A percentile compares a stretch with the other conserved stretches of the same genome.
Evolutionary conservation across 2,329 filamentous ascomycete species (phyloP).

Genomic region (Alternaria sp.): DNA sequence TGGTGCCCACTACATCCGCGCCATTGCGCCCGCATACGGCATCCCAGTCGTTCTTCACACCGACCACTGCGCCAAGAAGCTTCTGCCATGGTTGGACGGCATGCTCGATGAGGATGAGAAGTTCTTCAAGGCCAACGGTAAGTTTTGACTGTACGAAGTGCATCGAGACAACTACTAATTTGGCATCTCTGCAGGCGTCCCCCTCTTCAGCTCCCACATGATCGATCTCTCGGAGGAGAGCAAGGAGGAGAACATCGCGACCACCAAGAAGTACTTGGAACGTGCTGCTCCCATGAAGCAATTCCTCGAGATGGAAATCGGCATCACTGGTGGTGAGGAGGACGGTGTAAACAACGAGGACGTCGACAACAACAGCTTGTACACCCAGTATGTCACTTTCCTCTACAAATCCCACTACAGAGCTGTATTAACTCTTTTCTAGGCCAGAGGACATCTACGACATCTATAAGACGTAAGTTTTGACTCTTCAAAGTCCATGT

Average conservation of each 20-base stretch:
- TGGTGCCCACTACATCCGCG: slow-evolving; percentile 85
- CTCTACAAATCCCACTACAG: background rate
- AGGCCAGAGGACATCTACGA: slow-evolving; percentile 39
- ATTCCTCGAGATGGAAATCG: slow-evolving; percentile 98
- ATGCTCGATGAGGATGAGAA: slow-evolving; percentile 85
- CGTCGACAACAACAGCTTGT: slow-evolving; percentile 78
- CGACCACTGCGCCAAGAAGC: slow-evolving; percentile 65
- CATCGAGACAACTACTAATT: slow-evolving; percentile 63
- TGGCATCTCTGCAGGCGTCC: slow-evolving; percentile 71
- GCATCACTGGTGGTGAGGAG: slow-evolving; percentile 86
- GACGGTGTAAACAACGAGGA: slow-evolving; percentile 71
- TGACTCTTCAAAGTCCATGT: background rate
- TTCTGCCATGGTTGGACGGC: slow-evolving; percentile 86
- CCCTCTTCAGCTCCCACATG: slow-evolving; percentile 79
- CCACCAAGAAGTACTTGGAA: slow-evolving; percentile 78
- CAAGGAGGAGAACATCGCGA: slow-evolving; percentile 82
- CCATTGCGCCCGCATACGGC: slow-evolving; percentile 84
- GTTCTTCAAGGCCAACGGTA: slow-evolving; percentile 85
- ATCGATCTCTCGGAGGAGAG: slow-evolving; percentile 88
- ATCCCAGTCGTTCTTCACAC: slow-evolving; percentile 72
- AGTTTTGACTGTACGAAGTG: background rate
- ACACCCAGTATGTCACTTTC: slow-evolving; percentile 70
- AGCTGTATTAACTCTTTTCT: background rate
- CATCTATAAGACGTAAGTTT: slow-evolving; percentile 60
- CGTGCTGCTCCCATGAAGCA: slow-evolving; percentile 93